A percentile compares a stretch with the other conserved stretches of the same genome.
Evolutionary conservation across 768 basidiomycete species (phyloP).

Genomic region (Boletus speciosus): DNA sequence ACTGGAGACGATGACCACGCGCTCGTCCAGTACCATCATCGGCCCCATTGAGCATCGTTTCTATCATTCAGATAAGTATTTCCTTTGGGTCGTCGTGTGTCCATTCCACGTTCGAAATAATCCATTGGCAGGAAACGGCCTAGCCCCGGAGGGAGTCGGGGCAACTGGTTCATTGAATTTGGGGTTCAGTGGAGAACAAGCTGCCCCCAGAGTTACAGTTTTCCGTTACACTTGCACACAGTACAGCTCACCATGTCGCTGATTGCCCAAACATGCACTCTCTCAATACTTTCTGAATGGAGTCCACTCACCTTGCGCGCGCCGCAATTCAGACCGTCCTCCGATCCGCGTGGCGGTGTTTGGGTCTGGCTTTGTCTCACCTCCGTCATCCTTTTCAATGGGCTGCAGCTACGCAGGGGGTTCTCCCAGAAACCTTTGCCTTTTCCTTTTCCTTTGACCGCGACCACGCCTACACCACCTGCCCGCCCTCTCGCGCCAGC

Average conservation of each 20-base stretch:
- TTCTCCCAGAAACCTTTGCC: not conserved
- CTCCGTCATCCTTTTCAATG: not conserved
- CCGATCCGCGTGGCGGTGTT: not conserved
- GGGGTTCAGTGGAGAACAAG: too few relatives aligned
- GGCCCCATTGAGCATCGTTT: not conserved
- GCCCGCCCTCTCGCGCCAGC: not conserved
- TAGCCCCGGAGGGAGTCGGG: too few relatives aligned
- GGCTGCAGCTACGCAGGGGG: too few relatives aligned
- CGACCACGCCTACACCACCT: not conserved
- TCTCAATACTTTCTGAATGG: not conserved
- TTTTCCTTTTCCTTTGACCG: not conserved
- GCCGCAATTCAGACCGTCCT: not conserved
- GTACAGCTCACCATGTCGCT: too few relatives aligned
- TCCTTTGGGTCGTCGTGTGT: too few relatives aligned
- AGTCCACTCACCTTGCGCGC: not conserved
- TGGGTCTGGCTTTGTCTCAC: not conserved
- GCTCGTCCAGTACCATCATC: not conserved
- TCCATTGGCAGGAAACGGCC: too few relatives aligned
- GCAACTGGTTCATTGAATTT: too few relatives aligned
- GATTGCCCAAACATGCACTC: not conserved
- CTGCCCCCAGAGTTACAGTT: too few relatives aligned
- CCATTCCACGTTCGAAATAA: too few relatives aligned
- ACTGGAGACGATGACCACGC: not conserved
- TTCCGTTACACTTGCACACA: not conserved
- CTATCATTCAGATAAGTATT: not conserved